Evolutionary conservation across 2,329 filamentous ascomycete genomes (phyloP).

Genomic region (Fusarium albidum): DNA sequence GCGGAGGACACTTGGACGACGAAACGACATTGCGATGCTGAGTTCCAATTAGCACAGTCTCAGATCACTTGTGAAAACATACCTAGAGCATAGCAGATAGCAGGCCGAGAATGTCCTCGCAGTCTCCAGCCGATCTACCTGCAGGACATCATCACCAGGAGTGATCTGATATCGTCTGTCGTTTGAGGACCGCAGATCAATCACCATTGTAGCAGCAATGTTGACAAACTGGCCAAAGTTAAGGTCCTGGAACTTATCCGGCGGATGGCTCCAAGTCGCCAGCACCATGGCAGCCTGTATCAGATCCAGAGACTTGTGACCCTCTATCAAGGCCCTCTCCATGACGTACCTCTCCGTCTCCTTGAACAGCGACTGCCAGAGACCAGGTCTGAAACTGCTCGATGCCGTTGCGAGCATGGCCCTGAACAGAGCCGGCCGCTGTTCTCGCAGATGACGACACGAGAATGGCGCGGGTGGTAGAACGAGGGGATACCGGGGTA

Average conservation of each 20-base stretch:
- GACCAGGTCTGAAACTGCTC: conserved; percentile 7
- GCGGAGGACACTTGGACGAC: conserved; percentile 5
- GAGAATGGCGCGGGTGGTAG: background rate
- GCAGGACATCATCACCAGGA: background rate
- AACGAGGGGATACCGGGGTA: conserved; percentile 16
- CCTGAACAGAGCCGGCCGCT: conserved; percentile 17
- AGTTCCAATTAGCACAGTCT: background rate
- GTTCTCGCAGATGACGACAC: background rate
- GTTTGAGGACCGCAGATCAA: conserved; percentile 27
- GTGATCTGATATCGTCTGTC: conserved; percentile 8
- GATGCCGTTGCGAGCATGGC: conserved; percentile 14
- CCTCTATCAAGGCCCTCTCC: conserved; percentile 20
- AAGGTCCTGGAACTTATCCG: conserved; percentile 17
- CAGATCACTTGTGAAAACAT: background rate
- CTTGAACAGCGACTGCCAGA: conserved; percentile 17
- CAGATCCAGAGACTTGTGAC: conserved; percentile 26
- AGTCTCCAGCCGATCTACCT: conserved; percentile 3
- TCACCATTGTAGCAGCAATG: conserved; percentile 26
- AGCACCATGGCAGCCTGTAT: conserved; percentile 25
- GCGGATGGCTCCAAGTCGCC: conserved; percentile 25
- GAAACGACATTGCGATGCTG: conserved; percentile 20
- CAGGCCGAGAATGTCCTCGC: conserved; percentile 10
- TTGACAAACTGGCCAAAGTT: conserved; percentile 29
- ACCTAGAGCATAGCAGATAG: conserved; percentile 23
- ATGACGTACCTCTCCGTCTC: conserved; percentile 19